Conservation (phyloP, 1,284 basidiomycete species). For the Ustilago trichophora region DNA sequence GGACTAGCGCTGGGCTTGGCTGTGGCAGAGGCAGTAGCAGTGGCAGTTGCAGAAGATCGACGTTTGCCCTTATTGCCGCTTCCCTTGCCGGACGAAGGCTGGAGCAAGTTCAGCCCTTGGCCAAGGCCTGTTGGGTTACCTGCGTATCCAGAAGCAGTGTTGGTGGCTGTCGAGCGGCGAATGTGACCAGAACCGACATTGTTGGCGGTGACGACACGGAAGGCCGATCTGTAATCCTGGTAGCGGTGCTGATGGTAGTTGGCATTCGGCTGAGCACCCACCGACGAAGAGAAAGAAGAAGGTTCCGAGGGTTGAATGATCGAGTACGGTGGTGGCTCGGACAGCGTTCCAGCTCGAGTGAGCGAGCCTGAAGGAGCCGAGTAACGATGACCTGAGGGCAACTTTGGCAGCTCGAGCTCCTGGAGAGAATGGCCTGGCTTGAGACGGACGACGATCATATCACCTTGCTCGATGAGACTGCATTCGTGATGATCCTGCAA, state of each 20-base stretch:
- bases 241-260: constrained; percentile 61
- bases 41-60: constrained; percentile 13
- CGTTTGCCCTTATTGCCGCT: constrained; percentile 19
- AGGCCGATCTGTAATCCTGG: constrained; percentile 54
- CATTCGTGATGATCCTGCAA: constrained; percentile 64
- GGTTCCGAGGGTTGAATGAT: constrained; percentile 58
- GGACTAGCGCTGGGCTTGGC: constrained; percentile 25
- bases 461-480: constrained; percentile 61
- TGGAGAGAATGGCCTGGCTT: constrained; percentile 32
- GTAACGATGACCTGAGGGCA: constrained; percentile 48
- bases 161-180: constrained; percentile 13
- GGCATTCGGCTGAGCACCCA: constrained; percentile 61
- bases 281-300: constrained; percentile 61
- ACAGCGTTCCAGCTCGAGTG: constrained; percentile 49
- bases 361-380: constrained; percentile 45
- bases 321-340: constrained; percentile 52
- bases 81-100: constrained; percentile 10
- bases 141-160: constrained; percentile 3
- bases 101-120: constrained; percentile 26
- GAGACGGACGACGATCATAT: constrained; percentile 59
- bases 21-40: neutral
- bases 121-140: constrained; percentile 19
- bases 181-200: constrained; percentile 44
- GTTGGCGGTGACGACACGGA: constrained; percentile 54
- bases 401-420: constrained; percentile 58